Evolutionary conservation across 495 filamentous ascomycete genomes (phyloP), one percentile per base, ranked within the genome.

Genomic region (Pseudotulostoma volvatum): DNA sequence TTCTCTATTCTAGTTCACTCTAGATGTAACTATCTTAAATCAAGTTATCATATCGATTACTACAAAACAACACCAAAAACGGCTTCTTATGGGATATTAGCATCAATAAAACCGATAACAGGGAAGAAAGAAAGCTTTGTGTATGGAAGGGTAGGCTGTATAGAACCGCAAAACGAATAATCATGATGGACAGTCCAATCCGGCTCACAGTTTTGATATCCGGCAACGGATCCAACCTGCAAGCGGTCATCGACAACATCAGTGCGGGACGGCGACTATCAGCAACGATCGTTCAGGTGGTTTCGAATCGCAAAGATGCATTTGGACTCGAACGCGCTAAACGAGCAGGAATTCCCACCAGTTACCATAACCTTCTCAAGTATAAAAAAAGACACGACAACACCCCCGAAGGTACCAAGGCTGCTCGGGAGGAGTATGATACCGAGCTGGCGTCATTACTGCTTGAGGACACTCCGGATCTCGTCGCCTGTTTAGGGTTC

Each of bases 151-250:
- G n/a, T n/a, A n/a, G n/a, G n/a, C n/a, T n/a, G n/a, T n/a, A n/a
- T n/a, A n/a, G n/a, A n/a, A n/a, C n/a, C n/a, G n/a, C n/a, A n/a
- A n/a, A n/a, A n/a, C n/a, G n/a, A n/a, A n/a, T n/a, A n/a, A 28
- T 28, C 5, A 49, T 31, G 33, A 65, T 63, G 60, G 11, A 47
- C 15, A 19, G 47, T 2, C 53, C 56, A 28, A 56, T 60, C 31
- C 64, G 63, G 20, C 54, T 77, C 33, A 73, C 74, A 30, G 67
- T 82, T 38, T 68, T 83, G 39, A 81, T 84, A 37, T 87, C 78
- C 40, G 87, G 82, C 52, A 76, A 69, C 45, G 88, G 88, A 44
- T 73, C 81, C 35, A 95, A 95, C 53, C 74, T 96, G 17, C 85
- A 93, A 64, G 85, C 85, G 21, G 69, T 94, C 30, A 90, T 94